Percentiles rank a stretch among this genome's conserved stretches.
phyloP scores from a whole-genome alignment of 23 red algal species.

The Gracilaria caudata region DNA sequence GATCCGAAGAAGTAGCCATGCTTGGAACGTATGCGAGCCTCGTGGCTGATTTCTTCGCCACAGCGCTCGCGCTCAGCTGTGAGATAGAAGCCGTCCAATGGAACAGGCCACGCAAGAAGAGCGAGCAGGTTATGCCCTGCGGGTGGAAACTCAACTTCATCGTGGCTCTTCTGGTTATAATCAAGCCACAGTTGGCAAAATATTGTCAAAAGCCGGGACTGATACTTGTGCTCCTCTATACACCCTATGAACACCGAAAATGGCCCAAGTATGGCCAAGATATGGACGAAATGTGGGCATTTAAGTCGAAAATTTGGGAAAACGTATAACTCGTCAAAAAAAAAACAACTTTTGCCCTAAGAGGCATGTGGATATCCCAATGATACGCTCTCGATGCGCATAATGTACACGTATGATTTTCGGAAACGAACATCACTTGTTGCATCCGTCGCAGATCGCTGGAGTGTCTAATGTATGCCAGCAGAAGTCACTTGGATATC shows the following conservation, averaged over 20 bases:
- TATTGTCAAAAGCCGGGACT: too few species aligned
- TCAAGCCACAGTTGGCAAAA: too few species aligned
- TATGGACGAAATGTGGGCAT: not conserved
- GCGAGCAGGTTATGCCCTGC: not conserved
- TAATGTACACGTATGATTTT: too few species aligned
- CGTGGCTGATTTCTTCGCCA: not conserved
- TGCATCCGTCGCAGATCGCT: too few species aligned
- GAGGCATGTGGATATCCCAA: too few species aligned
- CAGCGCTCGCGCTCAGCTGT: not conserved
- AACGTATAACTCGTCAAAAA: not conserved
- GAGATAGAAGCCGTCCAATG: not conserved
- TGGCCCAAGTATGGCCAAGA: not conserved
- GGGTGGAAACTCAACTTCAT: not conserved
- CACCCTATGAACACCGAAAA: slow-evolving; percentile 1
- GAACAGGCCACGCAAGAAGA: not conserved
- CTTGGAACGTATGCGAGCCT: not conserved
- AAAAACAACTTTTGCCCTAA: too few species aligned
- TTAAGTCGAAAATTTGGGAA: not conserved
- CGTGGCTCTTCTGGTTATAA: too few species aligned
- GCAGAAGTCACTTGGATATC: too few species aligned
- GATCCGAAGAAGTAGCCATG: not conserved
- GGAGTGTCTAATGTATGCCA: too few species aligned
- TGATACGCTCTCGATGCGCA: too few species aligned
- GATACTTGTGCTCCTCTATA: too few species aligned
- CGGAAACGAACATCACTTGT: too few species aligned